Base-by-base conservation (phyloP, 176 grass and related monocot genomes). In the Triticum dicoccoides region DNA sequence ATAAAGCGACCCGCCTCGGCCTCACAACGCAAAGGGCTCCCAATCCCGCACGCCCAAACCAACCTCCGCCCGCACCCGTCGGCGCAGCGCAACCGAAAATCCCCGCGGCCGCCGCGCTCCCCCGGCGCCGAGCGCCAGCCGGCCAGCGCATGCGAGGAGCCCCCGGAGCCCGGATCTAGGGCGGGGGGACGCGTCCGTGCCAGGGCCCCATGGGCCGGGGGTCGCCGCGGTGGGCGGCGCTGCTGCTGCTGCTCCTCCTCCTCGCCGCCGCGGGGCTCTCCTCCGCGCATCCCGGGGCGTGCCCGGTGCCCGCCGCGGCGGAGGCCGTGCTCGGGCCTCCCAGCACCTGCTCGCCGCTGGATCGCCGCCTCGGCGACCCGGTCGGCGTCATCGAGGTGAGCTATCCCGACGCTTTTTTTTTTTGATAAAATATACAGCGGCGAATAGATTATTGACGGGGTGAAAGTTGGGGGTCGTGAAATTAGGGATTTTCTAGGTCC, bases 301-400 rank as follows among this genome's bases (percentile, higher is more conserved):
- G 93, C 84, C 65, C 3, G 73, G 80, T 87, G 45, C 64, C 64
- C 56, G 38, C 72, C 1, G 51, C 41, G 38, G 66, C 34, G 37
- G 90, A 89, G 17, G 41, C 61, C 67, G 63, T 95, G 20, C 78
- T 95, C 8, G 66, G 88, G 77, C 34, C 74, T 33, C 32, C 45
- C 8, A 38, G 17, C 20, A 33, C 87, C 5, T 95, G 90, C 86
- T 87, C 88, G 35, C 61, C 47, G 77, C 71, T 87, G 77, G 90
- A 89, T 87, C 87, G 69, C 45, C 76, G 64, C 18, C 23, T 73
- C 23, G 52, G 90, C 56, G 88, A 90, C 65, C 76, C 70, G 83
- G 79, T 95, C 85, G 90, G 88, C 44, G 80, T 95, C 71, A 76
- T 90, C 33, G 90, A 95, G 93, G 93, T 95, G 61, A 88, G 84